Percentiles rank a stretch among this genome's conserved stretches.
Evolutionary conservation across 2,329 filamentous ascomycete genomes (phyloP).

Genomic region (Sporothrix luriei): DNA sequence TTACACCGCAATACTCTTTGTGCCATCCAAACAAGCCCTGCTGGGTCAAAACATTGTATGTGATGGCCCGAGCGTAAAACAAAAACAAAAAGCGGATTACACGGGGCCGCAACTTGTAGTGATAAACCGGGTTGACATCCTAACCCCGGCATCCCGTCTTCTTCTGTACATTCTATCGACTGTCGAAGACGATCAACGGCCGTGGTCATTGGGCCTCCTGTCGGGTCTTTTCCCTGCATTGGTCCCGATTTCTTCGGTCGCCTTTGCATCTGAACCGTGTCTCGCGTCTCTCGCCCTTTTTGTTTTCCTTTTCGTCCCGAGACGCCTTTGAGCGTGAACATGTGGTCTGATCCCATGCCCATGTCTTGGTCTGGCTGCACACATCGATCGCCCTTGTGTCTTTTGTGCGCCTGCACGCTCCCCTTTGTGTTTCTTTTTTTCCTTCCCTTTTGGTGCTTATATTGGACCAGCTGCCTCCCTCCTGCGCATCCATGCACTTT

Average conservation of each 20-base stretch:
- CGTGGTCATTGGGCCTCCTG: not conserved
- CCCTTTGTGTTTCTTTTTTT: not conserved
- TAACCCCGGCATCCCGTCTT: not conserved
- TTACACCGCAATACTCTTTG: not conserved
- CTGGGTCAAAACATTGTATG: conserved; percentile 1
- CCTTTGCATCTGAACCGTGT: not conserved
- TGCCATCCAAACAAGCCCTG: not conserved
- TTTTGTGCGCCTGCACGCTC: not conserved
- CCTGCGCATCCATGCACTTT: not conserved
- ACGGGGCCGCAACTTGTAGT: not conserved
- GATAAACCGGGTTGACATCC: not conserved
- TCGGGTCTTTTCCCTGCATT: not conserved
- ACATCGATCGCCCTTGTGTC: not conserved
- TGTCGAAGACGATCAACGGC: not conserved
- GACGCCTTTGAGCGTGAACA: not conserved
- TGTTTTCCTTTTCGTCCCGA: conserved; percentile 17
- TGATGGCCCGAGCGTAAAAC: conserved; percentile 1
- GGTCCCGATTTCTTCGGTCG: not conserved
- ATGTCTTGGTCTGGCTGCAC: not conserved
- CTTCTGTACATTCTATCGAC: not conserved
- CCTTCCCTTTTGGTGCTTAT: conserved; percentile 11
- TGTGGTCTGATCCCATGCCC: conserved; percentile 22
- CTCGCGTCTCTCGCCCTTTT: not conserved
- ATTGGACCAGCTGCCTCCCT: not conserved
- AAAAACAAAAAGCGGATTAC: not conserved